phyloP scores from a whole-genome alignment of 2,329 filamentous ascomycete genomes.

The Metarhizium guizhouense region DNA sequence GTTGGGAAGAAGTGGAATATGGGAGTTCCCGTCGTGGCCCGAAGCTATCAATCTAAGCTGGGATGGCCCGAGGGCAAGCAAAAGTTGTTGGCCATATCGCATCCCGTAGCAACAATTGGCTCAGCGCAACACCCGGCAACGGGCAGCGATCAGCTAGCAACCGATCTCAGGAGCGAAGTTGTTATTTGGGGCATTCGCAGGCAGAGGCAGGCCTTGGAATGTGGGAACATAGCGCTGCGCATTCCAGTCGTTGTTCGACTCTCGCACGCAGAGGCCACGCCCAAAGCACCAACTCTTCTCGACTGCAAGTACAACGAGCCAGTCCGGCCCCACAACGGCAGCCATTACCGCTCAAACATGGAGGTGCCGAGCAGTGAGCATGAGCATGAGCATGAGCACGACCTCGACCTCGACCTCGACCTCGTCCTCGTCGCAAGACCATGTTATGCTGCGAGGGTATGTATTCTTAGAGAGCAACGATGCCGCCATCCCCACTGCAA shows the following conservation, averaged over 20 bases:
- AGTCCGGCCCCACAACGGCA: neutral
- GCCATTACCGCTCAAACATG: neutral
- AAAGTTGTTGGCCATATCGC: constrained; percentile 5
- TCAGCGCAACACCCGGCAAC: constrained; percentile 7
- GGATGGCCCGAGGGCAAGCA: neutral
- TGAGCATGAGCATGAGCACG: too few species aligned
- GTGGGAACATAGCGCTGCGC: constrained; percentile 7
- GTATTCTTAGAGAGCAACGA: neutral
- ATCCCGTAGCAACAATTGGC: constrained; percentile 8
- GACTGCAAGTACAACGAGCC: neutral
- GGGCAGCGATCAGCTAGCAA: constrained; percentile 8
- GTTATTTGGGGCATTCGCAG: constrained; percentile 4
- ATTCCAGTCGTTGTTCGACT: constrained; percentile 7
- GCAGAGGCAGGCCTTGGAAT: constrained; percentile 8
- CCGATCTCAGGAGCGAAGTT: constrained; percentile 4
- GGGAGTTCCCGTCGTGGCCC: neutral
- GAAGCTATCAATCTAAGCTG: neutral
- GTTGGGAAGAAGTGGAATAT: neutral
- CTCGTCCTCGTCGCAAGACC: neutral
- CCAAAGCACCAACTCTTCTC: neutral
- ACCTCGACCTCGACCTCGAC: neutral
- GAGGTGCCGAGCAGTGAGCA: too few species aligned
- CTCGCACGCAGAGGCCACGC: neutral
- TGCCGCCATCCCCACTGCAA: neutral
- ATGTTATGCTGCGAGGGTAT: neutral